Conservation (phyloP, 1,284 basidiomycete species). For the Naganishia cerealis region DNA sequence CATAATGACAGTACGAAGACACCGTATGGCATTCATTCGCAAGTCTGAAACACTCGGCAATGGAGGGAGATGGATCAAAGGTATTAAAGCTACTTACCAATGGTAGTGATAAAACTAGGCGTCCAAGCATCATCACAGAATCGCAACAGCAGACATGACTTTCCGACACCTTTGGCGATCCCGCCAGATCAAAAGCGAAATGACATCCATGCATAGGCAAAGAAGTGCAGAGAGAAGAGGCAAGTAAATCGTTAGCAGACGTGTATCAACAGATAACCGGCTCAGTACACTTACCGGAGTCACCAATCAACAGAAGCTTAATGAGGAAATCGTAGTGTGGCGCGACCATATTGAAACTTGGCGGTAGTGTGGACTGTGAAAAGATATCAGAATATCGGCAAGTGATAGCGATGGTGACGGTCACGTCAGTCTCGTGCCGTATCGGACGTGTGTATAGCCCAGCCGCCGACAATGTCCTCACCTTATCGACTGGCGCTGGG, state of each 20-base stretch:
- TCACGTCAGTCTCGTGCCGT: not conserved
- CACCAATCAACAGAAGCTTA: slow-evolving; percentile 95
- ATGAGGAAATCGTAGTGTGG: slow-evolving; percentile 65
- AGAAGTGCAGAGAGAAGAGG: not conserved
- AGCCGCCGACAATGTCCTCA: not conserved
- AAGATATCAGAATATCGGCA: not conserved
- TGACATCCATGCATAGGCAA: not conserved
- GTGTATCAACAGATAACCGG: slow-evolving; percentile 2
- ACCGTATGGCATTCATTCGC: not conserved
- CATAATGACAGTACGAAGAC: not conserved
- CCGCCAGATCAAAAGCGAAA: not conserved
- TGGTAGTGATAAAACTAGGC: slow-evolving; percentile 98
- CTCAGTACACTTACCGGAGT: slow-evolving; percentile 69
- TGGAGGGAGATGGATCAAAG: not conserved
- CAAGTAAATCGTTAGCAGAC: not conserved
- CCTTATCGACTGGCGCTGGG: not conserved
- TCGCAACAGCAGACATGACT: slow-evolving; percentile 94
- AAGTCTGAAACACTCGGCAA: not conserved
- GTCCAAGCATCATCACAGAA: slow-evolving; percentile 99
- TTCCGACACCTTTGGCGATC: slow-evolving; percentile 75
- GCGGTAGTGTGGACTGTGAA: not conserved
- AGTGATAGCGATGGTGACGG: not conserved
- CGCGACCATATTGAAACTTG: slow-evolving; percentile 44
- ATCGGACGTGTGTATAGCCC: not conserved
- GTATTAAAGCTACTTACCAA: slow-evolving; percentile 60